Base-by-base conservation (phyloP, 1,284 basidiomycete genomes). In the Farysia itapuensis region DNA sequence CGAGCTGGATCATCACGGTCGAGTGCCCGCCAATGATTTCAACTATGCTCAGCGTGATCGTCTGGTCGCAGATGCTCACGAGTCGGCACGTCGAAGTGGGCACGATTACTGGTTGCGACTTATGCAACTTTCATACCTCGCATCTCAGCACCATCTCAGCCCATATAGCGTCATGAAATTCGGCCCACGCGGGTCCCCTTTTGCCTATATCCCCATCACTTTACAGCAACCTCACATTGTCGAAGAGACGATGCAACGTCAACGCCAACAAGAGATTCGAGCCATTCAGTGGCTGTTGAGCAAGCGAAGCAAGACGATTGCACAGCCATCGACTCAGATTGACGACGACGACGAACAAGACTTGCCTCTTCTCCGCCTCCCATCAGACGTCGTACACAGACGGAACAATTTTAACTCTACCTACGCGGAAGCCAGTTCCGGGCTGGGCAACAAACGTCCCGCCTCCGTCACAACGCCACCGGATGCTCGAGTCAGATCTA, bases 71-170 rank as follows among this genome's bases (percentile, higher is more conserved):
- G 53, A 56, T 28, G 60, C 64, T 21, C 63, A 67, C 25, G 43
- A 49, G 11, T 56, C 64, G 2, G 53, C 59, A 5, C 52, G 50
- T 14, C 42, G 37, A 11, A 46, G 61, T 4, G 61, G 58, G 23
- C 61, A 67, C 31, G 14, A 53, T 4, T 48, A 74, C 16, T 74
- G 72, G 72, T 39, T 70, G 14, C 50, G 51, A n/a, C 49, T 75
- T 19, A 57, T 73, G 44, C 56, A 75, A 15, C 52, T 67, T 21
- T 59, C 65, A 3, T 61, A 57, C 21, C 49, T 75, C 2, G 69
- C 71, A 1, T 72, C 70, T n/a, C 72, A 75, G 42, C 70, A 75
- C 37, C 72, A 75, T 36, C 40, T 74, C 37, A 69, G 67, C 20
- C 47, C 59, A 4, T 75, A 75, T 45, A 63, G 57, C 31, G 33